Conservation (phyloP, 106 monocot species). For the Ottelia alismoides region DNA sequence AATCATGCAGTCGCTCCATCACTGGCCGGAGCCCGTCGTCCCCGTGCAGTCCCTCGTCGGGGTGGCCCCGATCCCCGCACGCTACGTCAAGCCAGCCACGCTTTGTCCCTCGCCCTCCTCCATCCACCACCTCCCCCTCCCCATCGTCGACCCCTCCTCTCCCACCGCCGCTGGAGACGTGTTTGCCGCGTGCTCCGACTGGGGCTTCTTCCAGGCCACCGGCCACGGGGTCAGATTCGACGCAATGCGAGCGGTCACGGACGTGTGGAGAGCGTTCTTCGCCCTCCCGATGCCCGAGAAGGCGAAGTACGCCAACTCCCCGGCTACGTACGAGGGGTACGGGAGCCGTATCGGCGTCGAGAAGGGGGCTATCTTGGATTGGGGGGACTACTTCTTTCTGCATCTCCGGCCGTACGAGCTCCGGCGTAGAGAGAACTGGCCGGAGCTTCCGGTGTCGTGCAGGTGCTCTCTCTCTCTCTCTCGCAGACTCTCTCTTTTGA, state of each 20-base stretch:
- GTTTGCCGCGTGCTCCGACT: slow-evolving; percentile 28
- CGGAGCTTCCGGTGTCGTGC: too few species aligned
- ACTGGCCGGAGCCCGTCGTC: slow-evolving; percentile 10
- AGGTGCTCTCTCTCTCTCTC: too few species aligned
- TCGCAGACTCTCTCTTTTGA: too few species aligned
- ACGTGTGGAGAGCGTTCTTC: slow-evolving; percentile 49
- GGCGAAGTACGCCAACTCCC: slow-evolving; percentile 34
- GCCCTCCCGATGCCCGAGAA: slow-evolving; percentile 33
- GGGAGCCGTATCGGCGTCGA: slow-evolving; percentile 57
- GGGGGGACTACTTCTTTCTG: slow-evolving; percentile 76
- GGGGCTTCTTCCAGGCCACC: slow-evolving; percentile 67
- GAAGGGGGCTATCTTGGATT: slow-evolving; percentile 49
- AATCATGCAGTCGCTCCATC: slow-evolving; percentile 2
- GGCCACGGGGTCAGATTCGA: slow-evolving; percentile 41
- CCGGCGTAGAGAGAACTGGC: too few species aligned
- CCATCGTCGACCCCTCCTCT: slow-evolving; percentile 27
- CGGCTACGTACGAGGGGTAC: slow-evolving; percentile 63
- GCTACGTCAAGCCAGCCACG: slow-evolving; percentile 44
- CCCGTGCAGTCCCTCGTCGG: slow-evolving; percentile 50
- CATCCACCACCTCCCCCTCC: slow-evolving; percentile 9
- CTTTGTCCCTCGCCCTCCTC: slow-evolving; percentile 17
- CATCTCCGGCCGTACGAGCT: slow-evolving; percentile 32
- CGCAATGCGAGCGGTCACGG: slow-evolving; percentile 13
- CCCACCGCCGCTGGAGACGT: slow-evolving; percentile 8
- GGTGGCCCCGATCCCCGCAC: slow-evolving; percentile 18